phyloP scores from a whole-genome alignment of 768 basidiomycete genomes.

The Lactarius vividus region DNA sequence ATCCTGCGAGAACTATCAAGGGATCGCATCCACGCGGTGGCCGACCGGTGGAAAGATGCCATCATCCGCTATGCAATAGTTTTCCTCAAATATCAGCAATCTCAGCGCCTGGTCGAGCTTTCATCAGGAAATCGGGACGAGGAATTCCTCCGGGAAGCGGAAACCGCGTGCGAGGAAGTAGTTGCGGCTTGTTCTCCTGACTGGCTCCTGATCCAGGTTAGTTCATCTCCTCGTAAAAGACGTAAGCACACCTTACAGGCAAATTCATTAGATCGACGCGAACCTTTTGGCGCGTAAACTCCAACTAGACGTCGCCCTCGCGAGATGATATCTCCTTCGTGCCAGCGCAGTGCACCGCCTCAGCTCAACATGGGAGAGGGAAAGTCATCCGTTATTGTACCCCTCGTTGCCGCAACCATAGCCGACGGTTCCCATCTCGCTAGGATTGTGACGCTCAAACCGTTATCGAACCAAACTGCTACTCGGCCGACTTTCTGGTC shows the following conservation, averaged over 20 bases:
- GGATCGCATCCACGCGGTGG: slow-evolving; percentile 20
- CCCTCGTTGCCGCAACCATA: slow-evolving; percentile 39
- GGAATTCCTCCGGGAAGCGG: slow-evolving; percentile 1
- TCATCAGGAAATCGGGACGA: background rate
- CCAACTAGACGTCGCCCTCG: slow-evolving; percentile 41
- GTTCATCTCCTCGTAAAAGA: background rate
- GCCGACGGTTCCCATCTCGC: slow-evolving; percentile 44
- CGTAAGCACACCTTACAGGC: background rate
- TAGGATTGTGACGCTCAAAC: slow-evolving; percentile 49
- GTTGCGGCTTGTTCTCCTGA: background rate
- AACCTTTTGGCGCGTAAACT: slow-evolving; percentile 44
- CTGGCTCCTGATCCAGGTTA: slow-evolving; percentile 18
- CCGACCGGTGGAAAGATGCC: background rate
- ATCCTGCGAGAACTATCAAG: slow-evolving; percentile 27
- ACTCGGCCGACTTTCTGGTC: slow-evolving; percentile 41
- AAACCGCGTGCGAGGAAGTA: background rate
- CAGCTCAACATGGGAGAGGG: slow-evolving; percentile 65
- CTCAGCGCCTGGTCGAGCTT: slow-evolving; percentile 5
- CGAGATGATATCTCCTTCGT: slow-evolving; percentile 48
- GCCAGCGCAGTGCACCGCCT: slow-evolving; percentile 38
- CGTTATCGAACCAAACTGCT: slow-evolving; percentile 43
- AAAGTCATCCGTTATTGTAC: slow-evolving; percentile 52
- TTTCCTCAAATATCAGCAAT: slow-evolving; percentile 14
- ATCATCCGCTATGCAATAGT: slow-evolving; percentile 4
- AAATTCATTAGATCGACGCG: slow-evolving; percentile 41